A percentile compares a stretch with the other conserved stretches of the same genome.
Evolutionary conservation across 345 rosid genomes (phyloP).

Genomic region (Noccaea bulbosa): DNA sequence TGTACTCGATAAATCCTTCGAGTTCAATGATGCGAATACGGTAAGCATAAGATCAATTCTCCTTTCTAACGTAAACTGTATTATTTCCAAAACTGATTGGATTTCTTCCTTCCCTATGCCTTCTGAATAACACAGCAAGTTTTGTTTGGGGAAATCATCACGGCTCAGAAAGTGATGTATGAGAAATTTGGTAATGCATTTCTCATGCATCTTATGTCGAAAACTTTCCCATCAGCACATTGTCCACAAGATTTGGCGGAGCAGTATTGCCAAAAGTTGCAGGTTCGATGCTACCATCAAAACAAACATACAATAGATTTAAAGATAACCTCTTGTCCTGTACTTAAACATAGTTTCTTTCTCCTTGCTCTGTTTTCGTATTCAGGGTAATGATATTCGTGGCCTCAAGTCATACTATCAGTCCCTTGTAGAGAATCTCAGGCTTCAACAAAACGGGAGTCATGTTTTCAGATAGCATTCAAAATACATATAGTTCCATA

Average conservation of each 20-base stretch:
- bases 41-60: conserved; percentile 49
- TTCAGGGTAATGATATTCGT: conserved; percentile 77
- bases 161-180: conserved; percentile 91
- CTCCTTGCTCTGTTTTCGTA: conserved; percentile 16
- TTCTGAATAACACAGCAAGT: conserved; percentile 59
- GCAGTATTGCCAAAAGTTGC: conserved; percentile 86
- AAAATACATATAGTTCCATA: conserved; percentile 11
- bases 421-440: conserved; percentile 68
- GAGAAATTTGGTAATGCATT: conserved; percentile 86
- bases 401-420: conserved; percentile 70
- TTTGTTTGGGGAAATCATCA: conserved; percentile 85
- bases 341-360: conserved; percentile 18
- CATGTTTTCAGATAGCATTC: conserved; percentile 82
- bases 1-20: conserved; percentile 87
- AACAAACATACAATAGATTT: background rate
- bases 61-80: conserved; percentile 13
- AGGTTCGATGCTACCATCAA: conserved; percentile 50
- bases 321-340: background rate
- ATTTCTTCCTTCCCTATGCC: conserved; percentile 20
- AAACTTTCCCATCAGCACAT: conserved; percentile 56
- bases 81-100: background rate
- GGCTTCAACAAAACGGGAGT: conserved; percentile 78
- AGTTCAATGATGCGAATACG: conserved; percentile 86
- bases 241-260: conserved; percentile 75
- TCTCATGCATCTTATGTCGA: conserved; percentile 63